Evolutionary conservation across 2,329 filamentous ascomycete species (phyloP), one percentile per base, ranked within the genome.

Genomic region (Hortaea sp.): DNA sequence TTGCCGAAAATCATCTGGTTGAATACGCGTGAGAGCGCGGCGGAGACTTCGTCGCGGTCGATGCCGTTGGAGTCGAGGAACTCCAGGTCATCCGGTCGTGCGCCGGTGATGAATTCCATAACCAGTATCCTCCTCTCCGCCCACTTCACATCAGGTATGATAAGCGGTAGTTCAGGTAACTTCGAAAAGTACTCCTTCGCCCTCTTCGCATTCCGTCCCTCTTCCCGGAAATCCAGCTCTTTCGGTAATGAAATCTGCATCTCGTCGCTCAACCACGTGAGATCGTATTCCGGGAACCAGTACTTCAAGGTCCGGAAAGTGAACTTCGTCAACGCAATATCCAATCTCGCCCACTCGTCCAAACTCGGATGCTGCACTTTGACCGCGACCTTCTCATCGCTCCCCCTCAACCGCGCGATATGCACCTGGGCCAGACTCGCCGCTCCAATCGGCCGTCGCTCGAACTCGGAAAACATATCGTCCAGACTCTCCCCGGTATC

Each of bases 1-100:
- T 82, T 78, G 42, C 90, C 89, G 55, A 98, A 98, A 56, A 98
- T 95, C 92, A 98, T 98, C 64, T 97, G 89, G 71, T 98, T 98
- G 76, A 98, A 98, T 49, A 98, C 88, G 49, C 83, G 81, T 0
- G 92, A 84, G 4, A 98, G 73, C 0, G 88, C 85, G 1, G 90
- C 89, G 0, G 89, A 94, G 5, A 98, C 92, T 66, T 97, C 90
- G 61, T 97, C 92, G 13, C 92, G 81, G 65, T 94, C 88, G 62
- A 98, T 98, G 48, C 79, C 77, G 63, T 94, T 85, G 5, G 75
- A 71, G 64, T 97, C 92, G 3, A 98, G 73, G 62, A 85, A 97
- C 11, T 79, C 79, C 1, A 97, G 76, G 62, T 98, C 90, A 63
- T 98, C 92, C 2, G 88, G 84, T 13, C 92, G 83, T 56, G 80